Evolutionary conservation across 148 eudicot species (phyloP).

Genomic region (Dysphania ambrosioides): DNA sequence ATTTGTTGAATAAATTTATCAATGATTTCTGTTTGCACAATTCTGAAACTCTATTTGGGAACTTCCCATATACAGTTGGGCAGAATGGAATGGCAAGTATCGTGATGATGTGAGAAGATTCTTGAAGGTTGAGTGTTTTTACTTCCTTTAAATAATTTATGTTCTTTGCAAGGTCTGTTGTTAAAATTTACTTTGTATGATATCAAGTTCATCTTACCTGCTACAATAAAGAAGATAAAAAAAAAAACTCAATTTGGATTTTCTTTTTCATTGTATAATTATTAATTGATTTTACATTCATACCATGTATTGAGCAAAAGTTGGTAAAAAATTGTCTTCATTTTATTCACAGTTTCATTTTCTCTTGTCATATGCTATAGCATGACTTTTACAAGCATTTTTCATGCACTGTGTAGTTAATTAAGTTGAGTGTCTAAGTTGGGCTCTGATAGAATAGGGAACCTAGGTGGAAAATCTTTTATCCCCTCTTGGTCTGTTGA

Average conservation of each 20-base stretch:
- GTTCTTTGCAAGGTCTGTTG: neutral
- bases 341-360: neutral
- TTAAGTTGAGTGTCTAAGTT: neutral
- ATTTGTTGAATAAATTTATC: neutral
- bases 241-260: neutral
- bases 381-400: neutral
- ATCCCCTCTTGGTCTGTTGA: neutral
- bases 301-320: neutral
- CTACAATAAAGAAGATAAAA: neutral
- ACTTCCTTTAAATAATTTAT: neutral
- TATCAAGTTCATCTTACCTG: neutral
- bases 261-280: neutral
- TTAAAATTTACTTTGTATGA: neutral
- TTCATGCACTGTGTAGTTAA: neutral
- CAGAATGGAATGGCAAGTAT: conserved; percentile 98
- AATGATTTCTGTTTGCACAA: neutral
- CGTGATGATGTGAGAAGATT: conserved; percentile 93
- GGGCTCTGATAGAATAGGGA: neutral
- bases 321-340: neutral
- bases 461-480: neutral
- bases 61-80: conserved; percentile 65
- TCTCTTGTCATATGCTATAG: conserved; percentile 12
- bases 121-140: conserved; percentile 52
- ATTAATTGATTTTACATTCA: neutral
- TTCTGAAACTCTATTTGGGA: conserved; percentile 3